Base-by-base conservation (phyloP, 441 rosid genomes). In the Oxalis stricta region DNA sequence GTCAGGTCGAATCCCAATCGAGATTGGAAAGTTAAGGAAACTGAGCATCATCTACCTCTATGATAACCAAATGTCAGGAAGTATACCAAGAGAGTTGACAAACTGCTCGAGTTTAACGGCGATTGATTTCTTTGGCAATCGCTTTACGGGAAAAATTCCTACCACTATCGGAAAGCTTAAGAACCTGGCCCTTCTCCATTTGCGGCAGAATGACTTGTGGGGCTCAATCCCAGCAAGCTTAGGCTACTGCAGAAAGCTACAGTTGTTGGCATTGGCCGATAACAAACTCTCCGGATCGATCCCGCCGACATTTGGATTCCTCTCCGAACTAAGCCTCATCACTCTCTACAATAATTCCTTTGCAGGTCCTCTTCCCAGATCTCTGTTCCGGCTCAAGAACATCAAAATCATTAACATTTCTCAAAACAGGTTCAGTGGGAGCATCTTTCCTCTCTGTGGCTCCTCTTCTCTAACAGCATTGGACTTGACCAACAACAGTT, bases 271-370 rank as follows among this genome's bases (percentile, higher is more conserved):
- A 46, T 66, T 89, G 64, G 95, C 92, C 0, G 95, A 89, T 42
- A 89, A 89, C 61, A 55, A 65, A 53, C 69, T 89, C 33, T 64
- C 88, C 4, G 95, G 97, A 30, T 38, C 69, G 11, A 36, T 89
- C 70, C 95, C 97, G 21, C 72, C 76, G 13, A 82, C 95, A 4
- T 82, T 84, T 52, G 68, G 74, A 51, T 70, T 71, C 62, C 89
- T 89, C 50, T 71, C 78, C 15, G 53, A 64, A 19, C 68, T 82
- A 15, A 44, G 66, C 37, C 63, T 64, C 46, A 26, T 82, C 20
- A 79, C 84, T 5, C 75, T 89, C 30, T 89, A 84, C 68, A 84
- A 84, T 69, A 89, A 89, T 55, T 77, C 86, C 42, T 69, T 89
- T 14, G 56, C 68, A 45, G 95, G 97, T 23, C 76, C 75, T 18